phyloP scores from a whole-genome alignment of 805 yeast species.

The Brettanomyces bruxellensis region DNA sequence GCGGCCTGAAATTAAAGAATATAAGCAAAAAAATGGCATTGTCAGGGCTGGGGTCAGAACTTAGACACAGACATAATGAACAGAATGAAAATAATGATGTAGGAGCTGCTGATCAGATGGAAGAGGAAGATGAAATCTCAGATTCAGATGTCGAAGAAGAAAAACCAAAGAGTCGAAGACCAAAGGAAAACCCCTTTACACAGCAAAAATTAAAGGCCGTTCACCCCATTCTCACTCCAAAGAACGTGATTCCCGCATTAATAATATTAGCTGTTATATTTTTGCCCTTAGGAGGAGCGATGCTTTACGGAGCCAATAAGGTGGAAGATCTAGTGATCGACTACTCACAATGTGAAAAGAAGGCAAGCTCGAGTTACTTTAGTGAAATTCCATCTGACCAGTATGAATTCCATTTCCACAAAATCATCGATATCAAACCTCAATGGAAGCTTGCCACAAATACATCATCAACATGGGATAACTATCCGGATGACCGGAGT shows the following conservation, averaged over 20 bases:
- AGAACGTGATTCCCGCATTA: conserved; percentile 80
- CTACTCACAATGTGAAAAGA: conserved; percentile 56
- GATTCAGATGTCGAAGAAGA: conserved; percentile 32
- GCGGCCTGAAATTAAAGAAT: no score
- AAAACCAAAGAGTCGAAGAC: conserved; percentile 47
- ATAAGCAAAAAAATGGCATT: neutral
- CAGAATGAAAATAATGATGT: neutral
- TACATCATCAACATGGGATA: conserved; percentile 30
- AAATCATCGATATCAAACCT: conserved; percentile 32
- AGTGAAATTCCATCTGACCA: conserved; percentile 52
- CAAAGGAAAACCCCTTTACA: conserved; percentile 50
- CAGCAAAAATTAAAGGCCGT: conserved; percentile 47
- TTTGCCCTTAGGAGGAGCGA: conserved; percentile 86
- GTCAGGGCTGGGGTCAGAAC: neutral
- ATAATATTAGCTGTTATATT: conserved; percentile 68
- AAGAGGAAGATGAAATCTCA: conserved; percentile 29
- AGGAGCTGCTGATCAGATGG: conserved; percentile 9
- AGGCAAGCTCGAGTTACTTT: conserved; percentile 38
- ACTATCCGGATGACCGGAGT: conserved; percentile 35
- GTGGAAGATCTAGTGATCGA: conserved; percentile 74
- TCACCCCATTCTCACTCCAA: conserved; percentile 84
- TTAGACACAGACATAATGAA: neutral
- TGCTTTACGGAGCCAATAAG: conserved; percentile 62
- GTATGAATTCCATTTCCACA: conserved; percentile 50
- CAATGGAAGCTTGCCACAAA: conserved; percentile 53